These are phyloP conservation scores for Eruca vesicaria DNA, from an alignment of 441 rosid genomes.

Conservation along the genomic window DNA sequence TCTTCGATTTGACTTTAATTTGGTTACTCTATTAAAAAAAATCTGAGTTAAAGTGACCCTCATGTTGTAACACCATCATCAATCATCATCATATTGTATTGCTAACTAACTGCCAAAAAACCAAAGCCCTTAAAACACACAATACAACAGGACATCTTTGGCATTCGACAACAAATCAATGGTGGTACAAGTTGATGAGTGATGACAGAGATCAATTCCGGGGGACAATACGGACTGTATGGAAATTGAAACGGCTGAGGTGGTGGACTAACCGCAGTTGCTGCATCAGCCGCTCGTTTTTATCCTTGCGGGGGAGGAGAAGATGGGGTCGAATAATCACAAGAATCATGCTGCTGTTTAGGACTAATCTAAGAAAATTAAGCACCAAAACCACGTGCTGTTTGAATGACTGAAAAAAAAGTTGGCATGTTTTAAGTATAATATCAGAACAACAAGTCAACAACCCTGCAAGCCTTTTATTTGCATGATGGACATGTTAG, in stretches of 20 bases:
- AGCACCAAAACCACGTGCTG: slow-evolving; percentile 18
- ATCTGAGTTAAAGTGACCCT: too few relatives aligned
- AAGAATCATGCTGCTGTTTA: too few relatives aligned
- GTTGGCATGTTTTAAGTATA: slow-evolving; percentile 10
- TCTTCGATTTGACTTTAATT: too few relatives aligned
- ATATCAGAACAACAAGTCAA: not conserved
- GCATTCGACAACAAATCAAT: too few relatives aligned
- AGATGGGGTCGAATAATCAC: slow-evolving; percentile 17
- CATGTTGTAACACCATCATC: too few relatives aligned
- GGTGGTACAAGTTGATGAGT: too few relatives aligned
- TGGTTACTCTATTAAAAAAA: too few relatives aligned
- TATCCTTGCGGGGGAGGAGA: slow-evolving; percentile 29
- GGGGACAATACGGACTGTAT: slow-evolving; percentile 31
- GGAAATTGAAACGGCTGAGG: slow-evolving; percentile 20
- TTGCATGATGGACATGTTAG: slow-evolving; percentile 13
- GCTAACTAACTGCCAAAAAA: too few relatives aligned
- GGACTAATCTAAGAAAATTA: not conserved
- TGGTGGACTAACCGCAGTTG: slow-evolving; percentile 33
- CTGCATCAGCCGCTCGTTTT: slow-evolving; percentile 33
- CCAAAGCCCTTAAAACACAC: too few relatives aligned
- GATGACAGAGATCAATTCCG: too few relatives aligned
- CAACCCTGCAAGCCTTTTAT: slow-evolving; percentile 11
- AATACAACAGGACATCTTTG: too few relatives aligned
- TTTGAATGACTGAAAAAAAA: not conserved
- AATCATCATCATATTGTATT: too few relatives aligned